phyloP scores from a whole-genome alignment of 164 flowering plant genomes.

The Vitis amurensis region DNA sequence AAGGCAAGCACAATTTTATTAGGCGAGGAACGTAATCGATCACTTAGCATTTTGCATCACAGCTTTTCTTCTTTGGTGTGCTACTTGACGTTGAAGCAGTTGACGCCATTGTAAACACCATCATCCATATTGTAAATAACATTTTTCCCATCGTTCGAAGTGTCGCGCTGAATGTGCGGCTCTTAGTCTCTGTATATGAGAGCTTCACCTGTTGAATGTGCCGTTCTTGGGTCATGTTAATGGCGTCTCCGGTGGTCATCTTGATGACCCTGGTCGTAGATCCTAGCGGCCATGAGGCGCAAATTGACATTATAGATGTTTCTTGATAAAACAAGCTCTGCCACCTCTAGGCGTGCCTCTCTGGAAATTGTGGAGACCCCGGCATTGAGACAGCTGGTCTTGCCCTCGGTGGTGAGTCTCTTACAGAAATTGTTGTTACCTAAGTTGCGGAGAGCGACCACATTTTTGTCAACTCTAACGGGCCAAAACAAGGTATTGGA shows the following conservation, averaged over 20 bases:
- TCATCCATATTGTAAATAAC: background rate
- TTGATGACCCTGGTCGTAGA: too few relatives aligned
- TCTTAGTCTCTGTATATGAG: background rate
- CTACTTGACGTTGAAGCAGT: constrained; percentile 1
- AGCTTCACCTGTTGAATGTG: background rate
- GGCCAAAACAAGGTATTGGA: constrained; percentile 6
- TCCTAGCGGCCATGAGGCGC: background rate
- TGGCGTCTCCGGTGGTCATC: background rate
- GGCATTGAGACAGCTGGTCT: constrained; percentile 1
- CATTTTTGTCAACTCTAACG: constrained; percentile 1
- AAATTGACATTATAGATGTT: background rate
- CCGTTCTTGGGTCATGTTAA: background rate
- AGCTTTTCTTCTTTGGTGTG: too few relatives aligned
- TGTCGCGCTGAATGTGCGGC: constrained; percentile 10
- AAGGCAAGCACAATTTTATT: too few relatives aligned
- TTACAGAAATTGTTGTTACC: constrained; percentile 8
- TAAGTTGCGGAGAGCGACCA: constrained; percentile 2
- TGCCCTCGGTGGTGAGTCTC: constrained; percentile 3
- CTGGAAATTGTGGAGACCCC: background rate
- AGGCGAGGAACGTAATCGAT: too few relatives aligned
- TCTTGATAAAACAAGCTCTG: constrained; percentile 10
- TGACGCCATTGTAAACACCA: constrained; percentile 15
- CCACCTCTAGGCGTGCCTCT: background rate
- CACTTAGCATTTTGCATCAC: too few relatives aligned
- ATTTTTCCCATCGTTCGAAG: background rate